A percentile compares a stretch with the other conserved stretches of the same genome.
Conservation (phyloP, 768 basidiomycete species). For the Boletus vermiculosoides region DNA sequence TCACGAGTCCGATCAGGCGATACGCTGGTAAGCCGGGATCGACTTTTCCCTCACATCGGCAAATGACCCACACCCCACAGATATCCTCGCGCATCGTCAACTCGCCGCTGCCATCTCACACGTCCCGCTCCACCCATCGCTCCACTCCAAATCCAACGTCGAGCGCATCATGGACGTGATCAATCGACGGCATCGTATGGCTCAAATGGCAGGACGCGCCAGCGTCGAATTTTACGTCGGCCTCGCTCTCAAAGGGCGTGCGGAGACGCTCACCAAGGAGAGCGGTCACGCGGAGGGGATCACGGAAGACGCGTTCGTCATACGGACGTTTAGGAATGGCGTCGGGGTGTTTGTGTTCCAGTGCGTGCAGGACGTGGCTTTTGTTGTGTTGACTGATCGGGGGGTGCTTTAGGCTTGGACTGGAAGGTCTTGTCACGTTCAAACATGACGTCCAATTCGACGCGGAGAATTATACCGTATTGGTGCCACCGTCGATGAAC, state of each 20-base stretch:
- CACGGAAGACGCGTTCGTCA: constrained; percentile 86
- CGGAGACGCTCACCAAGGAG: constrained; percentile 38
- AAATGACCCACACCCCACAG: constrained; percentile 35
- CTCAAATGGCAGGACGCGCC: constrained; percentile 95
- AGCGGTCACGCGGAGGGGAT: constrained; percentile 38
- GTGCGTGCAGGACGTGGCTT: constrained; percentile 46
- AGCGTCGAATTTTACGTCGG: constrained; percentile 98
- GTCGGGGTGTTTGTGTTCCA: constrained; percentile 94
- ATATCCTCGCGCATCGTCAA: constrained; percentile 93
- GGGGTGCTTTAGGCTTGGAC: constrained; percentile 62
- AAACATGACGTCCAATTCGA: constrained; percentile 88
- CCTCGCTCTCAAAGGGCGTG: constrained; percentile 76
- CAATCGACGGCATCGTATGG: constrained; percentile 91
- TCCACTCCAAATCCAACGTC: constrained; percentile 87
- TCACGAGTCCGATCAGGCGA: constrained; percentile 95
- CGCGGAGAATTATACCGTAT: constrained; percentile 84
- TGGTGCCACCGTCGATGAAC: constrained; percentile 48
- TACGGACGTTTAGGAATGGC: constrained; percentile 91
- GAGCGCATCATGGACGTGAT: constrained; percentile 84
- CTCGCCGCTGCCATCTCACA: constrained; percentile 87
- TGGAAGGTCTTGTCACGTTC: constrained; percentile 94
- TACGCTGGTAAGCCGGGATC: constrained; percentile 69
- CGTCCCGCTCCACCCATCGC: constrained; percentile 74
- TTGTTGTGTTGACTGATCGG: not conserved
- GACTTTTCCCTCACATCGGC: too few species aligned